These are phyloP conservation scores for Globisporangium middletonii DNA, from an alignment of 352 stramenopile species.

Conservation along the genomic window DNA sequence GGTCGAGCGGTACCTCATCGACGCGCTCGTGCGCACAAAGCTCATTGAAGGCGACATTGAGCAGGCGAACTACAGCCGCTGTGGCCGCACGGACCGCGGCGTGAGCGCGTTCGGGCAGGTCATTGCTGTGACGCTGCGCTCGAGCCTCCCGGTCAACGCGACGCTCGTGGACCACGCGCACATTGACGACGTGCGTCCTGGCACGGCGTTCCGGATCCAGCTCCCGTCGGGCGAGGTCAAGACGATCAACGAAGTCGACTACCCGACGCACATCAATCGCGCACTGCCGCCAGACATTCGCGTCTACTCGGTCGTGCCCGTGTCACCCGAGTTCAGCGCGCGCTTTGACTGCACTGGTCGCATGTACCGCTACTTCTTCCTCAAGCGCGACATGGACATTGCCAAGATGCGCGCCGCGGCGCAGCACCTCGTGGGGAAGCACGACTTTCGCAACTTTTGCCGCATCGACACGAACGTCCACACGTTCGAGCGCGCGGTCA, in stretches of 20 bases:
- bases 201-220: conserved; percentile 55
- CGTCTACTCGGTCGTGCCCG: conserved; percentile 78
- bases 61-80: conserved; percentile 90
- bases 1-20: conserved; percentile 92
- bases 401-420: conserved; percentile 87
- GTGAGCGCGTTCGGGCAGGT: conserved; percentile 90
- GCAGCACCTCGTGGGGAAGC: conserved; percentile 86
- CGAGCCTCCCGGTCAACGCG: conserved; percentile 60
- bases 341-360: conserved; percentile 92
- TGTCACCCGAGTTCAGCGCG: conserved; percentile 88
- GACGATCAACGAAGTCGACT: conserved; percentile 92
- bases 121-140: conserved; percentile 62
- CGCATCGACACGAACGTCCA: conserved; percentile 98
- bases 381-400: conserved; percentile 60
- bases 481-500: conserved; percentile 90
- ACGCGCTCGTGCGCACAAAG: conserved; percentile 89
- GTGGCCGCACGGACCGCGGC: conserved; percentile 95
- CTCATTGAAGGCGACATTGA: conserved; percentile 83
- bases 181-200: conserved; percentile 64
- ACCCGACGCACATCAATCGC: conserved; percentile 95
- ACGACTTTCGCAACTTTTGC: conserved; percentile 99
- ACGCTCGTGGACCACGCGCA: conserved; percentile 49
- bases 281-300: conserved; percentile 89
- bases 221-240: conserved; percentile 55
- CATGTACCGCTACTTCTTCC: conserved; percentile 98